Evolutionary conservation across 2,329 filamentous ascomycete genomes (phyloP).

Genomic region (Aspergillus awamori): DNA sequence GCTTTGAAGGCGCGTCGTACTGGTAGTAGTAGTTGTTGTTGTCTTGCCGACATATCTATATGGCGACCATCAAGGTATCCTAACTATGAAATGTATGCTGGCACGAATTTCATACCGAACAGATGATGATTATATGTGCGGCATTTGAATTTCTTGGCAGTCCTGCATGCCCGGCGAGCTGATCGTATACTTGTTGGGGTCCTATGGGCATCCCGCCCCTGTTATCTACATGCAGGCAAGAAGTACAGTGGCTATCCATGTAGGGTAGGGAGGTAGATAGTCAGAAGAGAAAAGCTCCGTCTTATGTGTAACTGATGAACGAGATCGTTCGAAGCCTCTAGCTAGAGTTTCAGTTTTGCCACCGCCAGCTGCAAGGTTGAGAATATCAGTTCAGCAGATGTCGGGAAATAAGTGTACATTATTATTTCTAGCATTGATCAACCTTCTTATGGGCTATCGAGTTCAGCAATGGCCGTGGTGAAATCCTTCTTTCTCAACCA

Average conservation of each 20-base stretch:
- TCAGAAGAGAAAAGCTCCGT: not conserved
- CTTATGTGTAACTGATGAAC: not conserved
- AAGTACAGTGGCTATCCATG: not conserved
- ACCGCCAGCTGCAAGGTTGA: not conserved
- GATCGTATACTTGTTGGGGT: not conserved
- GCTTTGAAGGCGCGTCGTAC: too few relatives aligned
- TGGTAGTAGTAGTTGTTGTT: too few relatives aligned
- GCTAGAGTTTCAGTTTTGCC: not conserved
- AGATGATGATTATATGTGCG: not conserved
- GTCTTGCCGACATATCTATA: too few relatives aligned
- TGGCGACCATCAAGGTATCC: too few relatives aligned
- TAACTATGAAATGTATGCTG: too few relatives aligned
- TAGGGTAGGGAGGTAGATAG: not conserved
- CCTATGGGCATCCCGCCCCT: not conserved
- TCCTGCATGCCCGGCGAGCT: not conserved
- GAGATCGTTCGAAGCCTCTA: not conserved
- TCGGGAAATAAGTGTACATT: not conserved
- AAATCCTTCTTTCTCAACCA: too few relatives aligned
- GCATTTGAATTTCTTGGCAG: slow-evolving; percentile 1
- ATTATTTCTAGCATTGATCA: too few relatives aligned
- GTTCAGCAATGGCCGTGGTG: too few relatives aligned
- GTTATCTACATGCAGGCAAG: not conserved
- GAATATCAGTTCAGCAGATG: not conserved
- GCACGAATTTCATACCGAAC: not conserved
- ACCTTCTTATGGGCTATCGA: too few relatives aligned